These are phyloP conservation scores for Acanthamoeba rhysodes DNA, from an alignment of 208 protist species.

Conservation along the genomic window DNA sequence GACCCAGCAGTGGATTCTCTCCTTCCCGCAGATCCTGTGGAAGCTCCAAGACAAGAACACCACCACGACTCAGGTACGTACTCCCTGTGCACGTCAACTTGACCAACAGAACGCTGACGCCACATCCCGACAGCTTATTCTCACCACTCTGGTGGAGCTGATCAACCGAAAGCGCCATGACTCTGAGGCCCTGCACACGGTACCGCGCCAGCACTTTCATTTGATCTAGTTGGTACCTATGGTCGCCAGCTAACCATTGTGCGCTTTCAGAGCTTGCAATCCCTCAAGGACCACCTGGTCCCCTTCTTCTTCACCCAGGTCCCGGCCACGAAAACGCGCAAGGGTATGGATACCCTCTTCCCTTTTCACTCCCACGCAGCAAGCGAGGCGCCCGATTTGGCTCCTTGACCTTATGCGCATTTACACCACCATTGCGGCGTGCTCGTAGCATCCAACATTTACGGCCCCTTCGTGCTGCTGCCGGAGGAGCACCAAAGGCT, in stretches of 20 bases:
- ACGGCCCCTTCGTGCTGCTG: conserved; percentile 28
- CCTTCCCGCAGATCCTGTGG: conserved; percentile 66
- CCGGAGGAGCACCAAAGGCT: conserved; percentile 26
- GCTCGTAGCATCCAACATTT: conserved; percentile 2
- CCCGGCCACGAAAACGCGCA: not conserved
- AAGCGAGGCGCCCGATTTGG: not conserved
- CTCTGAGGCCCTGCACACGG: conserved; percentile 25
- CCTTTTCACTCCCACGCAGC: not conserved
- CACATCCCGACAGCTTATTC: not conserved
- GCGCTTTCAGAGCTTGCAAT: not conserved
- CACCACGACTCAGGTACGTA: conserved; percentile 15
- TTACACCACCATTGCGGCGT: not conserved
- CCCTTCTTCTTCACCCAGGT: conserved; percentile 70
- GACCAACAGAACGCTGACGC: not conserved
- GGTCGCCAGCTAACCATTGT: not conserved
- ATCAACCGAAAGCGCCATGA: not conserved
- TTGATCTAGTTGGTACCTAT: not conserved
- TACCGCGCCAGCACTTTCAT: not conserved
- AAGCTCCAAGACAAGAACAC: conserved; percentile 50
- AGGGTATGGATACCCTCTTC: not conserved
- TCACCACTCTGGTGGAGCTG: conserved; percentile 22
- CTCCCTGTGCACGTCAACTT: not conserved
- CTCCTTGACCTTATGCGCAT: not conserved
- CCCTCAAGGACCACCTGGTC: conserved; percentile 60
- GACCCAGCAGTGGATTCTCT: conserved; percentile 69